A percentile compares a stretch with the other conserved stretches of the same genome.
Conservation (phyloP, 495 filamentous ascomycete species). For the Articulospora tetracladia region DNA sequence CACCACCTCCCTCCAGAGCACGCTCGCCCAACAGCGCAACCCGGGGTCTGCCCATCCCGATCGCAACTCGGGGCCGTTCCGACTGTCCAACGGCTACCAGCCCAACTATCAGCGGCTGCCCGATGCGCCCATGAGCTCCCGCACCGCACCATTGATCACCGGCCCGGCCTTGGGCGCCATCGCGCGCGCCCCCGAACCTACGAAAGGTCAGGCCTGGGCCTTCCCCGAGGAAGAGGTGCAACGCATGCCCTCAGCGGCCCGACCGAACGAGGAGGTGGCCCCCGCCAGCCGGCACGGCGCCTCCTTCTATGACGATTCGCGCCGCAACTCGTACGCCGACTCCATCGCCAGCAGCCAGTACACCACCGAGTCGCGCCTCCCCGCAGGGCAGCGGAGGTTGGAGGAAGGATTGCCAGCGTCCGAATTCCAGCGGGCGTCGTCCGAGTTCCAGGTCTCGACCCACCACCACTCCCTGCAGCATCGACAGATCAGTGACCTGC, state of each 20-base stretch:
- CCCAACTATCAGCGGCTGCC: slow-evolving; percentile 41
- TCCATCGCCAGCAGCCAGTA: slow-evolving; percentile 71
- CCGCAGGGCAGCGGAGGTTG: slow-evolving; percentile 64
- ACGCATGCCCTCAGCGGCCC: slow-evolving; percentile 33
- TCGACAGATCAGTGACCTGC: slow-evolving; percentile 63
- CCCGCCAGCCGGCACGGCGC: slow-evolving; percentile 29
- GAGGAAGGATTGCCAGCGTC: slow-evolving; percentile 45
- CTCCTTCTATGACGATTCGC: slow-evolving; percentile 58
- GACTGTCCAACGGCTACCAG: slow-evolving; percentile 40
- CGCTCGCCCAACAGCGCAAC: slow-evolving; percentile 47
- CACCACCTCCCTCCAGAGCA: slow-evolving; percentile 63
- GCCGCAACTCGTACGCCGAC: slow-evolving; percentile 69
- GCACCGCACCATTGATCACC: slow-evolving; percentile 71
- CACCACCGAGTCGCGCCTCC: slow-evolving; percentile 64
- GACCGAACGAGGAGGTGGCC: slow-evolving; percentile 33
- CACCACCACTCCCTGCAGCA: slow-evolving; percentile 79
- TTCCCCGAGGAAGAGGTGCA: slow-evolving; percentile 73
- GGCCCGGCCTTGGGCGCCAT: slow-evolving; percentile 74
- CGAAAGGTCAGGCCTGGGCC: slow-evolving; percentile 77
- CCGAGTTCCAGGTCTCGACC: slow-evolving; percentile 28
- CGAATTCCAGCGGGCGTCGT: slow-evolving; percentile 17
- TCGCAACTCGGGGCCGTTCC: slow-evolving; percentile 58
- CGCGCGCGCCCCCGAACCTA: slow-evolving; percentile 75
- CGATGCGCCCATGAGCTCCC: slow-evolving; percentile 29
- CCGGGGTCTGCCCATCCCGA: slow-evolving; percentile 44